These are phyloP conservation scores for Fusarium decemcellulare DNA, from an alignment of 2,329 filamentous ascomycete species.

Conservation along the genomic window DNA sequence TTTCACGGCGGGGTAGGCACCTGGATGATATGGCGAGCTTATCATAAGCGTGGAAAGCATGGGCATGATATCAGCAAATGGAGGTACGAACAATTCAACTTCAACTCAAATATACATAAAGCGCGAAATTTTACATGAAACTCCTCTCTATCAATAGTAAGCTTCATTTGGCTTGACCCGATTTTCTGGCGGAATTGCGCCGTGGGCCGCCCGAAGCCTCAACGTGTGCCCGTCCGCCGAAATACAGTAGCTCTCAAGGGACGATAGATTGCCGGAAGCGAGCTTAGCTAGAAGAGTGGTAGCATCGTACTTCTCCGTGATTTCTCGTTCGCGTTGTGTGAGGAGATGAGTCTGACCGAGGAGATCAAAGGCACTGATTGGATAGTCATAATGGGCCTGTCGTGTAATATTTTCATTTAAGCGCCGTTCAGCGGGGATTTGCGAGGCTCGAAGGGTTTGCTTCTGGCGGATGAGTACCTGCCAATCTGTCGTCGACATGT, in stretches of 20 bases:
- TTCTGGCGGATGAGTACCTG: background rate
- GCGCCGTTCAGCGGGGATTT: background rate
- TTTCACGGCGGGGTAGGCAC: too few species aligned
- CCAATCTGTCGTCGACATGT: background rate
- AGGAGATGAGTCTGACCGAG: background rate
- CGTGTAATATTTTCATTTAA: background rate
- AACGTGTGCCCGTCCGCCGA: background rate
- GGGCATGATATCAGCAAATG: too few species aligned
- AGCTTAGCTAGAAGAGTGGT: background rate
- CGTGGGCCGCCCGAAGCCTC: constrained; percentile 1
- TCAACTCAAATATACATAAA: too few species aligned
- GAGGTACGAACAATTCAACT: too few species aligned
- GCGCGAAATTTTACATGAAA: too few species aligned
- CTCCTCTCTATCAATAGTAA: constrained; percentile 1
- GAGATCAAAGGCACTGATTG: background rate
- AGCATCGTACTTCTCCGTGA: background rate
- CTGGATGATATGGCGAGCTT: too few species aligned
- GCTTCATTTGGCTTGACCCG: constrained; percentile 15
- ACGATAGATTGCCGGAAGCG: background rate
- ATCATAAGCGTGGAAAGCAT: too few species aligned
- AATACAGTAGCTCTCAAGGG: constrained; percentile 20
- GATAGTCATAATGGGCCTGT: background rate
- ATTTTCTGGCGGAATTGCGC: constrained; percentile 9
- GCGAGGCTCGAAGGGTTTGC: background rate
- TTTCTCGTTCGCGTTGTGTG: background rate